Base-by-base conservation (phyloP, 1,284 basidiomycete genomes). In the Dichomitus squalens region DNA sequence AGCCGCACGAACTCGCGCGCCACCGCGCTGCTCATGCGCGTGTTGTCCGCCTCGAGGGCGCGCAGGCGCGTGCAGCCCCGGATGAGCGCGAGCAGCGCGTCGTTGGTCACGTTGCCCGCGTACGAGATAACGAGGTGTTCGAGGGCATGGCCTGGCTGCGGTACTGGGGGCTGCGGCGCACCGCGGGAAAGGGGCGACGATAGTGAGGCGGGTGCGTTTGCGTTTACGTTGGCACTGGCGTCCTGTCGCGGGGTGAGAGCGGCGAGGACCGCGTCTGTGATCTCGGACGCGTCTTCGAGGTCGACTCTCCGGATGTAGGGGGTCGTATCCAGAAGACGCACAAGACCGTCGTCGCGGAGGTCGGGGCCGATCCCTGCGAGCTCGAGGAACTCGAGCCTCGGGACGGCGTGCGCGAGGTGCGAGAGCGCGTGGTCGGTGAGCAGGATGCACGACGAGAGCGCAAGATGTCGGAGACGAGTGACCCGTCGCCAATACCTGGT, bases 321-420 rank as follows among this genome's bases (percentile, higher is more conserved):
- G 6, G 86, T 88, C 9, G 88, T 90, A 43, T 75, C 72, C 35
- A 97, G 73, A 18, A 97, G 77, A 41, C 79, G 79, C n/a, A 92
- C 75, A 8, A 97, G 72, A 2, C 92, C 91, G 2, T 81, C 82
- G 59, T 92, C 86, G 58, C 80, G 81, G 58, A 94, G 69, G 44
- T 84, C 82, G n/a, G 78, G 67, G 2, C 90, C 88, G 40, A 93
- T 85, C 7, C 88, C 86, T 1, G 90, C 92, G 56, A 96, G 71
- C 74, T 98, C 95, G 35, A 97, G 76, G 52, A 86, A 82, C 68
- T 92, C 87, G n/a, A 97, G 78, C 49, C 78, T 70, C 0, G 95
- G 93, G 7, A 95, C 79, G 9, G 85, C 78, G 67, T 86, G 73
- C 5, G 90, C 86, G 23, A 98, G 76, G 66, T 89, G 84, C 6